Evolutionary conservation across 805 yeast species (phyloP).

Genomic region (Candida argentea): DNA sequence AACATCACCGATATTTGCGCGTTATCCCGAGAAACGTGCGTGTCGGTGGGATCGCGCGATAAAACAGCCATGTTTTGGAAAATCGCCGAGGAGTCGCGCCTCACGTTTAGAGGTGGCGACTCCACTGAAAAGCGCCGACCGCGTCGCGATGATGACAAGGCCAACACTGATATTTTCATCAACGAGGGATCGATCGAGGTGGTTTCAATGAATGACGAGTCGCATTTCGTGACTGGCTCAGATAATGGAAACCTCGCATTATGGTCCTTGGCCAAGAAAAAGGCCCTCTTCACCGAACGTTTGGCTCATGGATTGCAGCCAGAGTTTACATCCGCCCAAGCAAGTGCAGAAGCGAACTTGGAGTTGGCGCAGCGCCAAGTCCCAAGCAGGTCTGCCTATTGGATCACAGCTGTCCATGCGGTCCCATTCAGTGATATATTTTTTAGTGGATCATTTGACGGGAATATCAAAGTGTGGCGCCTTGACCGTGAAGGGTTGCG

Average conservation of each 20-base stretch:
- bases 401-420: conserved; percentile 76
- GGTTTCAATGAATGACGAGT: conserved; percentile 84
- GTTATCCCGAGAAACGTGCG: conserved; percentile 79
- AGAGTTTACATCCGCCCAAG: conserved; percentile 24
- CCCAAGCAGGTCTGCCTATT: conserved; percentile 70
- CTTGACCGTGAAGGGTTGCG: conserved; percentile 50
- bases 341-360: conserved; percentile 46
- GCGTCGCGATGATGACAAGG: conserved; percentile 16
- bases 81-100: conserved; percentile 86
- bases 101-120: conserved; percentile 91
- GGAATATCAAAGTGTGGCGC: conserved; percentile 70
- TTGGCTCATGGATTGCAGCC: conserved; percentile 69
- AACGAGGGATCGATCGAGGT: conserved; percentile 87
- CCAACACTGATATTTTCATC: conserved; percentile 24
- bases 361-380: conserved; percentile 39
- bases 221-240: conserved; percentile 88
- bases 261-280: conserved; percentile 88
- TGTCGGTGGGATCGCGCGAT: conserved; percentile 92
- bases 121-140: conserved; percentile 31
- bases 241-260: conserved; percentile 87
- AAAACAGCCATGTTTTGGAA: conserved; percentile 96
- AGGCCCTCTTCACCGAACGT: conserved; percentile 63
- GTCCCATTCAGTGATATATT: conserved; percentile 80
- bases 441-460: conserved; percentile 84
- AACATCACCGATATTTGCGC: conserved; percentile 74